Base-by-base conservation (phyloP, 352 stramenopile species). In the Phytophthora palmivora region DNA sequence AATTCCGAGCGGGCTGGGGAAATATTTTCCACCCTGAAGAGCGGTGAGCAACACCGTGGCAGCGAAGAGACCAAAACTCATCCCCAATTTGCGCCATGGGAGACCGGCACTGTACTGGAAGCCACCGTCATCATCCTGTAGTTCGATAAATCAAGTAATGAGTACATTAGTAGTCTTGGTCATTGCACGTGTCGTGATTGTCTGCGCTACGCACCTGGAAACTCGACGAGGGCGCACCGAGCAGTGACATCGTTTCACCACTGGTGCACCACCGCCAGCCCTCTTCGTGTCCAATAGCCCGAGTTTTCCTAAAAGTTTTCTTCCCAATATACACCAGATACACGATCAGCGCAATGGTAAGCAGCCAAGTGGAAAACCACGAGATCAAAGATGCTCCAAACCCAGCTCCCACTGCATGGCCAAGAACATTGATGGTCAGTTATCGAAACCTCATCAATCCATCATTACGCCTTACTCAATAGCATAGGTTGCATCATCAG, bases 401-500 rank as follows among this genome's bases (percentile, higher is more conserved):
- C 1, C 37, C 57, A 36, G 67, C 67, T 36, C 70, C 74, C 62
- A 78, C 73, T 79, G 12, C 41, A 72, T 3, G 12, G 59, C 22
- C 37, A 37, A 48, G 14, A 44, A 18, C 19, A 44, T 28, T 12
- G 19, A 41, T 28, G n/a, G n/a, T 68, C 39, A 43, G 1, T 49
- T 12, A 44, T 53, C 21, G 16, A 26, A n/a, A 47, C 4, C 15
- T 14, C 22, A 12, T 6, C n/a, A 19, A 12, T 21, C 33, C 19
- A 58, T 14, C 6, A 28, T 19, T 44, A 16, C 3, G 10, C 44
- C 68, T 46, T 70, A 80, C 72, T 74, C 8, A 81, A 55, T 49
- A 81, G 45, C 65, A 96, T 79, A 10, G 95, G 95, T 74, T 98
- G 91, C 93, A 98, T 98, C 4, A 97, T 75, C 14, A 98, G 42